These are phyloP conservation scores for Skeletonema tropicum DNA, from an alignment of 108 stramenopile genomes.

Conservation along the genomic window DNA sequence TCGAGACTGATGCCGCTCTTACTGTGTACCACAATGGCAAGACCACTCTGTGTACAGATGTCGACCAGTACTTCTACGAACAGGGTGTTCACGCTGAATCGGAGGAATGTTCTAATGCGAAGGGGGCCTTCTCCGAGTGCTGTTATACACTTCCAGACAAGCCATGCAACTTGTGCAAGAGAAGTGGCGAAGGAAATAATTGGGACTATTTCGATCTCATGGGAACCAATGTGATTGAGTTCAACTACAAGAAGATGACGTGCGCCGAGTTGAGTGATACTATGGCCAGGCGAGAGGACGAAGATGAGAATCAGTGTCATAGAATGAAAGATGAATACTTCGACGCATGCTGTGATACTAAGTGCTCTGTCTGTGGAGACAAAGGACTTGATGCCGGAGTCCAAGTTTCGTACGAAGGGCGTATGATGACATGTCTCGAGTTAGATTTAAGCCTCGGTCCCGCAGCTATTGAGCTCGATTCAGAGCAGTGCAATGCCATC, in stretches of 20 bases:
- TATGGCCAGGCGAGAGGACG: constrained; percentile 40
- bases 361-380: constrained; percentile 45
- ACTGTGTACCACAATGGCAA: constrained; percentile 49
- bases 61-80: constrained; percentile 39
- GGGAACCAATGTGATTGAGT: constrained; percentile 35
- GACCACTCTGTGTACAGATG: constrained; percentile 36
- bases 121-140: constrained; percentile 25
- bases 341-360: constrained; percentile 44
- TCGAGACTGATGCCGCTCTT: constrained; percentile 36
- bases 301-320: constrained; percentile 29
- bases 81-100: constrained; percentile 33
- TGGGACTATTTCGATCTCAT: constrained; percentile 40
- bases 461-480: constrained; percentile 33
- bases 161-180: constrained; percentile 42
- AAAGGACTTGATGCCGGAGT: constrained; percentile 49
- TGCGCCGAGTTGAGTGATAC: constrained; percentile 34
- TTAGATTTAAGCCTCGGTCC: constrained; percentile 36
- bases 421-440: constrained; percentile 48
- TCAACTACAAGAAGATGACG: constrained; percentile 29
- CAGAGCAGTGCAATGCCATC: constrained; percentile 35
- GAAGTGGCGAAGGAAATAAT: constrained; percentile 12
- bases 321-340: constrained; percentile 26
- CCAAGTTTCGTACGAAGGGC: constrained; percentile 45
- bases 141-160: constrained; percentile 34
- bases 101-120: constrained; percentile 27